Conservation (phyloP, 495 filamentous ascomycete species). For the Aspergillus wentii region DNA sequence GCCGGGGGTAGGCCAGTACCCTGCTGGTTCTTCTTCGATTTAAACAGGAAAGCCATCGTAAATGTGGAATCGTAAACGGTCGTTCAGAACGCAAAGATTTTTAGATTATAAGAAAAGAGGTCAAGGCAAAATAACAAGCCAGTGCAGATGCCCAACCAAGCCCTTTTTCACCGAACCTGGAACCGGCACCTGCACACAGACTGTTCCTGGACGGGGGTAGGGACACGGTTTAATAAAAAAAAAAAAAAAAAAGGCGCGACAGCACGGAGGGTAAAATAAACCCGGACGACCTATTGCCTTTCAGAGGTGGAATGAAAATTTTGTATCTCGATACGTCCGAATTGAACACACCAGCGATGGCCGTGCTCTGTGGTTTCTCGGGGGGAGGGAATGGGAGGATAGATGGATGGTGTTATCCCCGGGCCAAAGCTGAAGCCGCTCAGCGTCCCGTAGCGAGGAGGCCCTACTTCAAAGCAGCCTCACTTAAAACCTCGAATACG, state of each 20-base stretch:
- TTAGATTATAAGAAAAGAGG: slow-evolving; percentile 2
- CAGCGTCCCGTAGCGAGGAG: slow-evolving; percentile 10
- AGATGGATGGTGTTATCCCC: background rate
- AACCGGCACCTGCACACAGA: background rate
- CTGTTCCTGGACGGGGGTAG: background rate
- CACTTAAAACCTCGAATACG: slow-evolving; percentile 10
- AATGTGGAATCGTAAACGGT: slow-evolving; percentile 34
- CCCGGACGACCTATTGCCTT: no score
- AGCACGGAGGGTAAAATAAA: no score
- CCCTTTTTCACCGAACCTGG: background rate
- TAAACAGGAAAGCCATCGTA: slow-evolving; percentile 61
- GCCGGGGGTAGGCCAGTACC: slow-evolving; percentile 45
- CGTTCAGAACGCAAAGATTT: slow-evolving; percentile 22
- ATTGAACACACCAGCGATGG: no score
- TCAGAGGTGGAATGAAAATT: no score
- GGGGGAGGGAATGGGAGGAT: slow-evolving; percentile 7
- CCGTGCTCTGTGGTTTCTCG: background rate
- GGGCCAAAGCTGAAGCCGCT: slow-evolving; percentile 5
- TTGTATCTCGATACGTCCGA: no score
- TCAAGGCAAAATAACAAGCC: background rate
- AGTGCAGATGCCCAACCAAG: slow-evolving; percentile 1
- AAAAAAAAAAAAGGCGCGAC: slow-evolving; percentile 9
- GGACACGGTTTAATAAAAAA: background rate
- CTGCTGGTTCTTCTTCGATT: slow-evolving; percentile 54
- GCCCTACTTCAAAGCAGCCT: slow-evolving; percentile 8